Base-by-base conservation (phyloP, 2,329 filamentous ascomycete genomes). In the Aspergillus caelatus region DNA sequence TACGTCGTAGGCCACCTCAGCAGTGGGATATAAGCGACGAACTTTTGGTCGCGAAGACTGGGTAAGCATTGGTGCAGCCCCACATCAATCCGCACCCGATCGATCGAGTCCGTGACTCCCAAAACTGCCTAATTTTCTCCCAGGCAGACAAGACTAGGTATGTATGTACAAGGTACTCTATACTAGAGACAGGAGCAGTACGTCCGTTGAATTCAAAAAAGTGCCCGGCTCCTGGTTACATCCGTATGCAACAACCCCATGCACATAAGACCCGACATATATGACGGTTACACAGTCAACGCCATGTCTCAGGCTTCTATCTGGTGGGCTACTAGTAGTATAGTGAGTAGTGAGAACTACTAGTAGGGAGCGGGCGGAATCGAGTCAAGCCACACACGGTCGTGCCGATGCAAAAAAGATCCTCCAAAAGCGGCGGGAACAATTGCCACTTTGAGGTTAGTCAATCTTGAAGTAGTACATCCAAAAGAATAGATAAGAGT, bases 1-100 rank as follows among this genome's bases (percentile, higher is more conserved):
- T 55, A 55, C 52, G 52, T 55, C 39, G 52, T 19, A 36, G 34
- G 16, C 36, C 52, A 55, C 52, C 52, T 55, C 32, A 39, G 52
- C 52, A 39, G 52, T 55, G 52, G 52, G n/a, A 55, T 39, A 39
- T 36, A n/a, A 5, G 26, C 16, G 19, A 54, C 30, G 16, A 23
- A 32, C 39, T 53, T 32, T 34, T 10, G 28, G 50, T 21, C 32
- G 32, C 32, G n/a, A 26, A 54, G 8, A 30, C 52, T 26, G 32
- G 30, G 52, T 55, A 55, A 55, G 32, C 52, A 41, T 21, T 36
- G 14, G 14, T 32, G 12, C 32, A 39, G 52, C 30, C 52, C 52
- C 52, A 55, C 52, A 55, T 23, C 30, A 39, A 39, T 55, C 21
- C 32, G 32, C 32, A 26, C 19, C 52, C 52, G 52, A 55, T 39